A percentile compares a stretch with the other conserved stretches of the same genome.
Evolutionary conservation across 495 filamentous ascomycete species (phyloP).

Genomic region (Penicillium turbatum): DNA sequence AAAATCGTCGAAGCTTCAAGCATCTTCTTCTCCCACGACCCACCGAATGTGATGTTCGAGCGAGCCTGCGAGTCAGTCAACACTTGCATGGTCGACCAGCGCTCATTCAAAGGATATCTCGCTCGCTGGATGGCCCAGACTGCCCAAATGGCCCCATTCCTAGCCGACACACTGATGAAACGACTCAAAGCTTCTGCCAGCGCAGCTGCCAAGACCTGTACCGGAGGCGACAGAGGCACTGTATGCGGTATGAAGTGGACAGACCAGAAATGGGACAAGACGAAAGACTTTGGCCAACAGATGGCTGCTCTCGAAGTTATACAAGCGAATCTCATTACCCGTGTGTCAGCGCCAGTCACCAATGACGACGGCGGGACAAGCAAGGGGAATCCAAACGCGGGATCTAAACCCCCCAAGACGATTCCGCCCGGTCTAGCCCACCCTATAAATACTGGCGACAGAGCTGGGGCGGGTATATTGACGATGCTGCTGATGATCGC

Average conservation of each 20-base stretch:
- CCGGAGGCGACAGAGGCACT: conserved; percentile 48
- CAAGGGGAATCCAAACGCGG: conserved; percentile 64
- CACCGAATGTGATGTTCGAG: conserved; percentile 59
- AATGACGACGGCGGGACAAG: conserved; percentile 70
- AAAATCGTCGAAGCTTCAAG: conserved; percentile 54
- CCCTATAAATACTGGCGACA: conserved; percentile 27
- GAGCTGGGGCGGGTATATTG: conserved; percentile 33
- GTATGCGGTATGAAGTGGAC: conserved; percentile 67
- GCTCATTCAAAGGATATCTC: conserved; percentile 82
- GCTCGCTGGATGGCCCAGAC: conserved; percentile 74
- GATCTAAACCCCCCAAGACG: conserved; percentile 26
- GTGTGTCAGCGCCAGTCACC: conserved; percentile 54
- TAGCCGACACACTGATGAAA: conserved; percentile 55
- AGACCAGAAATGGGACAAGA: conserved; percentile 48
- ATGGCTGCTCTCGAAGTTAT: conserved; percentile 68
- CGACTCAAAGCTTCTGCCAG: conserved; percentile 60
- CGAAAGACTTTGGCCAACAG: conserved; percentile 62
- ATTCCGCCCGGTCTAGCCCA: conserved; percentile 14
- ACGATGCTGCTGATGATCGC: conserved; percentile 29
- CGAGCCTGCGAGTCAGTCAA: conserved; percentile 55
- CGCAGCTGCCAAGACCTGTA: conserved; percentile 68
- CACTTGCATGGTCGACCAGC: conserved; percentile 70
- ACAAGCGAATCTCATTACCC: conserved; percentile 53
- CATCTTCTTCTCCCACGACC: conserved; percentile 45
- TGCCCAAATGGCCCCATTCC: conserved; percentile 68